These are phyloP conservation scores for Cyberlindnera bimundalis DNA, from an alignment of 805 yeast genomes.

Conservation along the genomic window DNA sequence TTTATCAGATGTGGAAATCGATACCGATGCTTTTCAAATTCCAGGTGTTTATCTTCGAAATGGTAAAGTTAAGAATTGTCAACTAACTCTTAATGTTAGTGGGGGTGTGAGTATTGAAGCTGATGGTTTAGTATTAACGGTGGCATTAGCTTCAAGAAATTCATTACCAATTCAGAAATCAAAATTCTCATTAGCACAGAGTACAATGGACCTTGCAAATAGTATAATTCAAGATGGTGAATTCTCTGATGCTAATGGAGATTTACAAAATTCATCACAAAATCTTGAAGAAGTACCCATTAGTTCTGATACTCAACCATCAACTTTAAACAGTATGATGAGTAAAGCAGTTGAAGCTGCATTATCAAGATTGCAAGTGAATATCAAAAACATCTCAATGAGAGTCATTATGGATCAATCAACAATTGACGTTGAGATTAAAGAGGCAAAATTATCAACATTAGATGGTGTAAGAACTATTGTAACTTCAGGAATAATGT, in stretches of 20 bases:
- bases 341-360: conserved; percentile 66
- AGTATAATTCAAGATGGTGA: conserved; percentile 33
- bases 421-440: conserved; percentile 35
- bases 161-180: conserved; percentile 24
- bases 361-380: conserved; percentile 53
- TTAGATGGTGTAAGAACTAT: conserved; percentile 45
- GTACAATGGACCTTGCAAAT: conserved; percentile 71
- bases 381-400: conserved; percentile 43
- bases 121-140: conserved; percentile 48
- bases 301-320: conserved; percentile 18
- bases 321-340: conserved; percentile 54
- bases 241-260: conserved; percentile 13
- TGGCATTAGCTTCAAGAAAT: conserved; percentile 31
- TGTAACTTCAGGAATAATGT: conserved; percentile 36
- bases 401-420: conserved; percentile 46
- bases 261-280: conserved; percentile 11
- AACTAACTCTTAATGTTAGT: conserved; percentile 57
- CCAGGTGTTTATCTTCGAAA: conserved; percentile 63
- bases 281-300: conserved; percentile 14
- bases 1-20: conserved; percentile 62
- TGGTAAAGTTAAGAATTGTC: conserved; percentile 56
- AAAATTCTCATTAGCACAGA: conserved; percentile 58
- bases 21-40: conserved; percentile 62
- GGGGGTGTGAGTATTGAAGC: conserved; percentile 69
- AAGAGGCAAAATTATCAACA: conserved; percentile 34